Evolutionary conservation across 2,329 filamentous ascomycete genomes (phyloP).

Genomic region (Colletotrichum noveboracense): DNA sequence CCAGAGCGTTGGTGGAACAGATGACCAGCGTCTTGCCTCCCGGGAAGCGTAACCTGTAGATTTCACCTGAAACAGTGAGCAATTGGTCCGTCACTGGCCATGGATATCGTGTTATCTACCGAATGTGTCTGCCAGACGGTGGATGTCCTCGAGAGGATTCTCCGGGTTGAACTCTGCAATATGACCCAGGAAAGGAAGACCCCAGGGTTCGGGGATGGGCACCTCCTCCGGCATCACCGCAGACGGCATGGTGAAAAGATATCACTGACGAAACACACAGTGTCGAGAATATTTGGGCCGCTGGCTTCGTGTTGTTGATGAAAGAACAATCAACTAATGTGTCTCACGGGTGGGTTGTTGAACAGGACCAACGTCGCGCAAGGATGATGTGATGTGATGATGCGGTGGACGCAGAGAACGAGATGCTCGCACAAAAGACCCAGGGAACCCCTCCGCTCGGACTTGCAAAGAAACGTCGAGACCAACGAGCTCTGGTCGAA

Average conservation of each 20-base stretch:
- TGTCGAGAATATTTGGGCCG: not conserved
- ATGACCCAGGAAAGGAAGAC: slow-evolving; percentile 71
- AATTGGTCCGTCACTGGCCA: not conserved
- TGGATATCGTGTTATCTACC: slow-evolving; percentile 45
- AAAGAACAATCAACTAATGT: not conserved
- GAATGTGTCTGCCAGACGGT: slow-evolving; percentile 67
- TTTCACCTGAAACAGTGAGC: slow-evolving; percentile 50
- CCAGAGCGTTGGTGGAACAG: slow-evolving; percentile 56
- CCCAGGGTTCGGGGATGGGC: slow-evolving; percentile 53
- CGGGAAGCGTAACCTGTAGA: slow-evolving; percentile 61
- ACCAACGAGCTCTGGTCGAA: not conserved
- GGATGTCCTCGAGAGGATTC: slow-evolving; percentile 60
- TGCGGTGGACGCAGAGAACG: not conserved
- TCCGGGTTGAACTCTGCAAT: slow-evolving; percentile 65
- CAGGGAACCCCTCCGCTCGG: not conserved
- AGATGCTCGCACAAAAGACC: not conserved
- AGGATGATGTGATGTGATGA: not conserved
- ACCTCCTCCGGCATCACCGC: slow-evolving; percentile 28
- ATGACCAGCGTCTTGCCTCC: slow-evolving; percentile 51
- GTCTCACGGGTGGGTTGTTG: not conserved
- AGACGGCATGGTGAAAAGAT: not conserved
- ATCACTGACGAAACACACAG: not conserved
- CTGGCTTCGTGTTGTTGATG: not conserved
- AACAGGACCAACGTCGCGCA: not conserved
- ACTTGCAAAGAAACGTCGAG: not conserved